Base-by-base conservation (phyloP, 2,329 filamentous ascomycete genomes). In the Cryphonectria japonica region DNA sequence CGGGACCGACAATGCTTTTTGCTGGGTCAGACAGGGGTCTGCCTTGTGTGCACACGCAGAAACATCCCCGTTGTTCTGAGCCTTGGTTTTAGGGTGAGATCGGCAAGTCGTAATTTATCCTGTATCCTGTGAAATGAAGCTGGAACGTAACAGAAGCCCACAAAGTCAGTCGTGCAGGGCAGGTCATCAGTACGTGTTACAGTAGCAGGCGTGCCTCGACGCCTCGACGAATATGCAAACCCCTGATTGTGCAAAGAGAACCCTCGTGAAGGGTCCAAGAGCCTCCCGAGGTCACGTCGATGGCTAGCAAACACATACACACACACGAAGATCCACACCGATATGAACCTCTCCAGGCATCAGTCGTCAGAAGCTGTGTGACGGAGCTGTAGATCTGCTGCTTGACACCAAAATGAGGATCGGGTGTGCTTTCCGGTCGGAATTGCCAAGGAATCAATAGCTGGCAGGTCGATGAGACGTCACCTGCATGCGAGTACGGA, bases 1-100 rank as follows among this genome's bases (percentile, higher is more conserved):
- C 67, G 67, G 67, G 50, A 69, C 60, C 65, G 68, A 72, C 34
- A 66, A 60, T 29, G 54, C 32, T 50, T 50, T 63, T 29, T 72
- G 50, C 37, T 63, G 29, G 67, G 71, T 65, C 65, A 61, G 65
- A 65, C 71, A 63, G 52, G 41, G 32, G 32, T 43, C 59, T 52
- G 39, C 50, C 69, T 52, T 67, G 71, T 62, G 71, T 60, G 41
- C 54, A 70, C 70, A 32, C 37, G 5, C 32, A 34, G 29, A n/a
- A 46, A 50, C 19, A 34, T 29, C 41, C 43, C 34, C 60, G 41
- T 43, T 43, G 37, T 66, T 46, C 54, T 19, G 29, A 16, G 54
- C 54, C 26, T 16, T 34, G 26, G 34, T 16, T 52, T 57, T 57
- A 50, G 37, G 66, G 63, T 67, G n/a, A 54, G 70, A 70, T 39